Evolutionary conservation across 176 grass and related monocot genomes (phyloP), one percentile per base, ranked within the genome.

Genomic region (Aegilops tauschii): DNA sequence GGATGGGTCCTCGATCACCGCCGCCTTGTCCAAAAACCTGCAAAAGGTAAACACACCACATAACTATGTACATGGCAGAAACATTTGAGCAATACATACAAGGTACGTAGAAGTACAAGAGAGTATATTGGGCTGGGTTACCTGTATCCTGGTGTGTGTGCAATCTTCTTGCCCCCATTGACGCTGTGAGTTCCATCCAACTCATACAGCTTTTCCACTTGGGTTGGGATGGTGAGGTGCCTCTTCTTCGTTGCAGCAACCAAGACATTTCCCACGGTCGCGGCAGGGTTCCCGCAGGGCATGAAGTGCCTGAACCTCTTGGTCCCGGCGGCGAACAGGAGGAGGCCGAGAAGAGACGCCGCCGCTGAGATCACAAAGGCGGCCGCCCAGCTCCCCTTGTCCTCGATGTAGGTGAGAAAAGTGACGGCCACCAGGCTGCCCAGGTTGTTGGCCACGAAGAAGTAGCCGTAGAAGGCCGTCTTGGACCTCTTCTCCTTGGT

Each of bases 391-490:
- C 36, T 10, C 11, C 92, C 92, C 62, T 40, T 29, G 71, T 93
- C 89, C 80, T 93, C 86, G 5, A 91, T 82, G 76, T 88, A 93
- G 4, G 89, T 71, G 8, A 93, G 52, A 12, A 66, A 27, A 49
- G 85, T 91, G 84, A 88, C 86, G 3, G 92, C 83, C 39, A 91
- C 81, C 34, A 93, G 45, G 77, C 86, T 88, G 30, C 92, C 92
- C 3, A 93, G 72, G 79, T 93, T 93, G 50, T 91, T 88, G 1
- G 88, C 86, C 1, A 93, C 83, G 59, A 88, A 93, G 79, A 93
- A 91, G 56, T 93, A 93, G 58, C 88, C 90, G 18, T 91, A 93
- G 89, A 93, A 93, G 71, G 88, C 65, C n/a, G 85, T 81, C 86
- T 93, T 93, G 7, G 92, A 93, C 9, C 76, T 68, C 13, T 64